These are phyloP conservation scores for Vigna angularis DNA, from an alignment of 306 rosid species.

Conservation along the genomic window DNA sequence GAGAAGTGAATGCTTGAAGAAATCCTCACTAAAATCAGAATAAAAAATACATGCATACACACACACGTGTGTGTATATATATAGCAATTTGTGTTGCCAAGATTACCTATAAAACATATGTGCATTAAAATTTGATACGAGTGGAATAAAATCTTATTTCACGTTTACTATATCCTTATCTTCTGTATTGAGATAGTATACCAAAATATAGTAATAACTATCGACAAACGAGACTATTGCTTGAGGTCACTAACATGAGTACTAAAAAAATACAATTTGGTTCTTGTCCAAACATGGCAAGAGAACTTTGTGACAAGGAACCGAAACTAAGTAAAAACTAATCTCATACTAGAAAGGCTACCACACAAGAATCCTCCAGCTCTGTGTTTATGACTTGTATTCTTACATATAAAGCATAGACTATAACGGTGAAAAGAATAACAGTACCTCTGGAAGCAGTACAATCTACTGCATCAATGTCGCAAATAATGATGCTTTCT, in stretches of 20 bases:
- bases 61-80: too few species aligned
- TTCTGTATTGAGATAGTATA: neutral
- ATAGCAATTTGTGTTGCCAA: neutral
- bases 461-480: slow-evolving; percentile 41
- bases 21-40: slow-evolving; percentile 4
- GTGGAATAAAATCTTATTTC: neutral
- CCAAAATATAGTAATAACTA: neutral
- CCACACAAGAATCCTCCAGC: neutral
- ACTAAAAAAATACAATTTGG: neutral
- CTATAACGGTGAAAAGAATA: slow-evolving; percentile 33
- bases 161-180: neutral
- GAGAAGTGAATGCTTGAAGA: slow-evolving; percentile 1
- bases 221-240: neutral
- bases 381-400: neutral
- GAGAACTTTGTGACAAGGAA: slow-evolving; percentile 15
- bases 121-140: neutral
- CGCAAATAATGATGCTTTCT: slow-evolving; percentile 42
- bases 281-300: neutral
- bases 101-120: neutral
- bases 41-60: too few species aligned
- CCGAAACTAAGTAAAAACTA: neutral
- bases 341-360: neutral
- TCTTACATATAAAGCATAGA: slow-evolving; percentile 9
- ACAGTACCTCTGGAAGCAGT: slow-evolving; percentile 51
- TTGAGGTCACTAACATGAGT: neutral